Conservation (phyloP, 257 asterid species). For the Solanum chilense region DNA sequence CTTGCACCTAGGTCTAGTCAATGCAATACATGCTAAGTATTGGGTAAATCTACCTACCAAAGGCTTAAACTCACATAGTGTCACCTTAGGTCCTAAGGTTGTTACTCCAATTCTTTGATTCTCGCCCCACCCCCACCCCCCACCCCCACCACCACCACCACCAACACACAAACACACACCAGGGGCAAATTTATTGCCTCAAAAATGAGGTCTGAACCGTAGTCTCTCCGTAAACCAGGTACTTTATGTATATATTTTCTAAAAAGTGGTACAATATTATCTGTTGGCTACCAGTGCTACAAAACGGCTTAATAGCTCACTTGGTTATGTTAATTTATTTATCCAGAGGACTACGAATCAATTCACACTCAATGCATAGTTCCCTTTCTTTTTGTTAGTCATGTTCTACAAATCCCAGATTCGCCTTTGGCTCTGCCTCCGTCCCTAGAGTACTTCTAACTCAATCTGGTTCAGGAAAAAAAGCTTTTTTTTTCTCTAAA, state of each 20-base stretch:
- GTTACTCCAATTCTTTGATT: not conserved
- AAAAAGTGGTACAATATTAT: not conserved
- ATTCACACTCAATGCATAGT: not conserved
- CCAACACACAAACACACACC: not conserved
- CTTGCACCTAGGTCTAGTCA: not conserved
- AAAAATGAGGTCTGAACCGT: not conserved
- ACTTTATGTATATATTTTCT: not conserved
- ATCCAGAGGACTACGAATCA: not conserved
- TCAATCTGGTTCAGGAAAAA: not conserved
- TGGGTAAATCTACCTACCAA: not conserved
- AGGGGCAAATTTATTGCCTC: not conserved
- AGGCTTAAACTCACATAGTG: not conserved
- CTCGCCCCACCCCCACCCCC: no score
- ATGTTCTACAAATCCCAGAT: not conserved
- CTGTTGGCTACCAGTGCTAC: not conserved
- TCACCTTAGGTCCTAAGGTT: not conserved
- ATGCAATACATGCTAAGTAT: not conserved
- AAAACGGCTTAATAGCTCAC: not conserved
- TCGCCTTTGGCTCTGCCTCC: not conserved
- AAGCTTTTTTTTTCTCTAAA: not conserved
- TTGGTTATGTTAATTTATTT: not conserved
- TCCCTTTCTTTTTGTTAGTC: not conserved
- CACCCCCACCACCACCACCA: accelerated
- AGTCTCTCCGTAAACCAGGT: not conserved
- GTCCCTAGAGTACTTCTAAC: not conserved